A percentile compares a stretch with the other conserved stretches of the same genome.
Evolutionary conservation across 2,329 filamentous ascomycete species (phyloP).

Genomic region (Arthrobotrys entomopaga): DNA sequence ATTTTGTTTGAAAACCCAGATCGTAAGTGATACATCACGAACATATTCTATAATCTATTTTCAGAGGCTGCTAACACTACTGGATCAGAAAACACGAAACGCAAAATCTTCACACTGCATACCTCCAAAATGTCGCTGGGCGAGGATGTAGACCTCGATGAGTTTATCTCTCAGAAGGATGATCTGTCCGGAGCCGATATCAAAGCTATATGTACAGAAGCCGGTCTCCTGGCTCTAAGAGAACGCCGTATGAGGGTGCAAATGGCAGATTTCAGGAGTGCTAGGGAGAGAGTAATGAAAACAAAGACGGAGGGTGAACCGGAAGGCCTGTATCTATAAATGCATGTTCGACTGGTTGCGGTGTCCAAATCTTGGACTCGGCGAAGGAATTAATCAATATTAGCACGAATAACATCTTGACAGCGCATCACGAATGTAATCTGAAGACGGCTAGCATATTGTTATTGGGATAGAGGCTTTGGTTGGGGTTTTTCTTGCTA

Average conservation of each 20-base stretch:
- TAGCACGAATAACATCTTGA: conserved; percentile 4
- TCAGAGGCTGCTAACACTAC: conserved; percentile 56
- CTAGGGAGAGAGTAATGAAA: conserved; percentile 92
- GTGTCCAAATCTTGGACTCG: no score
- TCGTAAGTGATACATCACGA: conserved; percentile 65
- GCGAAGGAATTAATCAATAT: background rate
- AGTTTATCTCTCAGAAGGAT: conserved; percentile 98
- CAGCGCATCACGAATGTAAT: conserved; percentile 21
- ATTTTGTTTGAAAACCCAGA: conserved; percentile 82
- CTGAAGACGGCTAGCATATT: background rate
- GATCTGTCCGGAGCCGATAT: conserved; percentile 97
- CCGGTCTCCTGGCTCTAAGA: conserved; percentile 89
- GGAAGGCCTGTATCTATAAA: conserved; percentile 96
- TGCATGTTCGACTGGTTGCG: conserved; percentile 6
- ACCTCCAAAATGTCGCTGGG: conserved; percentile 98
- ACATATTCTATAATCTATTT: background rate
- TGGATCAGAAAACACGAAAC: conserved; percentile 78
- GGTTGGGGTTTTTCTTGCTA: background rate
- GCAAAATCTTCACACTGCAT: conserved; percentile 98
- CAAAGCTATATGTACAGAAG: conserved; percentile 98
- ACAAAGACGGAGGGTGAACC: conserved; percentile 99
- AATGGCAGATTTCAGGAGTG: conserved; percentile 96
- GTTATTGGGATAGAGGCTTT: conserved; percentile 21
- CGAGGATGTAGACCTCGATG: conserved; percentile 96
- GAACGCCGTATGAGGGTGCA: conserved; percentile 98